Conservation (phyloP, 192 early-diverging fungal genomes). For the Mycoemilia scoparia region DNA sequence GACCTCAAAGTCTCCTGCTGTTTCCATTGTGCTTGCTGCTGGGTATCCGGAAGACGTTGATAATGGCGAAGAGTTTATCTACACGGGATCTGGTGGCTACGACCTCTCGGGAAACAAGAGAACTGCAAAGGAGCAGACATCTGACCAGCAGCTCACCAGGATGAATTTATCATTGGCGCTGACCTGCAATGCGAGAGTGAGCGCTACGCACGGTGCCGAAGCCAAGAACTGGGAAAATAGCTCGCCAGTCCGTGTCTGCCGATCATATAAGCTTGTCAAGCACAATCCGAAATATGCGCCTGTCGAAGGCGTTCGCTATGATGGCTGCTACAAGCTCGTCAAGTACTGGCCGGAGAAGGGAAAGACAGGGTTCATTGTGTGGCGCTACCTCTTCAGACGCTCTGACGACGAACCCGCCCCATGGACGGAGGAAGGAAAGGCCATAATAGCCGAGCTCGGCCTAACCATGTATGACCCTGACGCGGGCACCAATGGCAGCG, state of each 20-base stretch:
- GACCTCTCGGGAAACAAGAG: conserved; percentile 38
- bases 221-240: conserved; percentile 36
- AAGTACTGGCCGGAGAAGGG: conserved; percentile 41
- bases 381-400: conserved; percentile 42
- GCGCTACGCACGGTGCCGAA: conserved; percentile 15
- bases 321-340: conserved; percentile 47
- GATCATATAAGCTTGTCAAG: conserved; percentile 28
- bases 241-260: conserved; percentile 36
- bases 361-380: conserved; percentile 28
- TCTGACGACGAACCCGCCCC: conserved; percentile 44
- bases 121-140: conserved; percentile 22
- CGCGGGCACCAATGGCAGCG: background rate
- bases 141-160: conserved; percentile 37
- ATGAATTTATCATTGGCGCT: conserved; percentile 38
- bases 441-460: conserved; percentile 20
- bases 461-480: conserved; percentile 20
- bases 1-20: conserved; percentile 24
- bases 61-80: conserved; percentile 41
- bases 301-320: conserved; percentile 35
- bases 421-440: conserved; percentile 38
- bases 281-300: conserved; percentile 33
- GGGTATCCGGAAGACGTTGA: conserved; percentile 51
- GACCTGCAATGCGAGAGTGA: conserved; percentile 32
- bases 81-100: conserved; percentile 49
- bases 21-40: conserved; percentile 39